Evolutionary conservation across 805 yeast species (phyloP).

Genomic region (Barnettozyma siamensis): DNA sequence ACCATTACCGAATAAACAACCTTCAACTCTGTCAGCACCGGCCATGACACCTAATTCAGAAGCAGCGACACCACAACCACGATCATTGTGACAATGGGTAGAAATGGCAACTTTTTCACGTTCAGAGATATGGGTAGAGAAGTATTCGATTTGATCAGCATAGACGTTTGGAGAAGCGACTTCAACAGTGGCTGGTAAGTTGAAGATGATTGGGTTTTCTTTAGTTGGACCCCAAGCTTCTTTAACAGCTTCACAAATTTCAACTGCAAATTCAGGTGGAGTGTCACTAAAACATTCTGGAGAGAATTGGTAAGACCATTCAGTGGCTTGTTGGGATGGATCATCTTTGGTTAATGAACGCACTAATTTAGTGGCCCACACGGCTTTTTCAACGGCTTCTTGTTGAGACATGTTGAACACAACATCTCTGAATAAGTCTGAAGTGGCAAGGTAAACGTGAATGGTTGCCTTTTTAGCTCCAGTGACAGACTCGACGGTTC

Average conservation of each 20-base stretch:
- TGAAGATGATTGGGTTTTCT: slow-evolving; percentile 69
- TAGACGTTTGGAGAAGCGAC: slow-evolving; percentile 70
- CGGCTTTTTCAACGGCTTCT: slow-evolving; percentile 64
- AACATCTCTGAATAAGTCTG: slow-evolving; percentile 68
- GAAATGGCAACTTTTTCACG: slow-evolving; percentile 68
- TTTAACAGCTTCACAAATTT: slow-evolving; percentile 76
- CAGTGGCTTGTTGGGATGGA: slow-evolving; percentile 55
- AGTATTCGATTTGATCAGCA: slow-evolving; percentile 78
- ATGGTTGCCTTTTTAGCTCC: slow-evolving; percentile 72
- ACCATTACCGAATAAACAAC: slow-evolving; percentile 79
- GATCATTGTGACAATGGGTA: slow-evolving; percentile 71
- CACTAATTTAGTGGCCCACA: slow-evolving; percentile 63
- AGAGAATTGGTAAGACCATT: slow-evolving; percentile 69
- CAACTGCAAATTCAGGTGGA: slow-evolving; percentile 65
- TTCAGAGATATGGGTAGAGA: slow-evolving; percentile 59
- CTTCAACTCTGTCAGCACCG: slow-evolving; percentile 85
- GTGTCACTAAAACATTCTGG: slow-evolving; percentile 78
- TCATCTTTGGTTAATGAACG: slow-evolving; percentile 70
- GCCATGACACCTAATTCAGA: slow-evolving; percentile 71
- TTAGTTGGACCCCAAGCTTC: slow-evolving; percentile 75
- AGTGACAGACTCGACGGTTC: slow-evolving; percentile 67
- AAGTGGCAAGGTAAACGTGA: slow-evolving; percentile 71
- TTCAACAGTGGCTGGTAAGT: slow-evolving; percentile 78
- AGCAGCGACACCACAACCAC: slow-evolving; percentile 84
- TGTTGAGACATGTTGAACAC: slow-evolving; percentile 68